Evolutionary conservation across 805 yeast genomes (phyloP).

Genomic region (Saccharomycopsis fodiens): DNA sequence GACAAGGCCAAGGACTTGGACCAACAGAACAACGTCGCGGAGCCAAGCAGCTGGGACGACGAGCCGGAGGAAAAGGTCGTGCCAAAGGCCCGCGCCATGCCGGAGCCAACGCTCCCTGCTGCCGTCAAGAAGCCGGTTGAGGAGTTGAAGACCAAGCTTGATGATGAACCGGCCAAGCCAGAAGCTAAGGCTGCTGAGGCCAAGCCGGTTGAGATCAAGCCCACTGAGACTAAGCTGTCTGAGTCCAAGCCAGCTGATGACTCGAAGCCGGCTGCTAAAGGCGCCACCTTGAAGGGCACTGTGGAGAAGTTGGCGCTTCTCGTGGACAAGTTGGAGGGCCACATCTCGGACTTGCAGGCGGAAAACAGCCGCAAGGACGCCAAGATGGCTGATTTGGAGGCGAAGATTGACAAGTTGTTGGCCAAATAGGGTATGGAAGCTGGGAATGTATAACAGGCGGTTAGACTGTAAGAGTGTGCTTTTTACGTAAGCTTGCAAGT

Average conservation of each 20-base stretch:
- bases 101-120: constrained; percentile 8
- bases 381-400: constrained; percentile 49
- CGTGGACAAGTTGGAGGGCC: constrained; percentile 49
- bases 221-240: not conserved
- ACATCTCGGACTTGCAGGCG: constrained; percentile 42
- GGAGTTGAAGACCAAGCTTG: constrained; percentile 23
- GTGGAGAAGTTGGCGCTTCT: constrained; percentile 58
- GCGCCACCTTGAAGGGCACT: constrained; percentile 59
- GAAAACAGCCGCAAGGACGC: constrained; percentile 61
- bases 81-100: constrained; percentile 6
- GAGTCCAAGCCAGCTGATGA: constrained; percentile 9
- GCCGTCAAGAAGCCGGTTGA: constrained; percentile 14
- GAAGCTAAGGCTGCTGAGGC: constrained; percentile 7
- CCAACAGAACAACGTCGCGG: constrained; percentile 30
- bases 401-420: constrained; percentile 49
- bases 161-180: constrained; percentile 18
- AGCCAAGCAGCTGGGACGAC: constrained; percentile 29
- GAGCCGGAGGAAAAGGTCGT: constrained; percentile 19
- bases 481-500: too few relatives aligned
- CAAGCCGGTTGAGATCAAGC: not conserved
- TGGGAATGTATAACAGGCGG: too few relatives aligned
- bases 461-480: too few relatives aligned
- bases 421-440: constrained; percentile 21
- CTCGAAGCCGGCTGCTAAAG: constrained; percentile 19
- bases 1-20: constrained; percentile 38